Percentiles rank a stretch among this genome's conserved stretches.
phyloP scores from a whole-genome alignment of 2,329 filamentous ascomycete genomes.

The Berkeleyomyces basicola region DNA sequence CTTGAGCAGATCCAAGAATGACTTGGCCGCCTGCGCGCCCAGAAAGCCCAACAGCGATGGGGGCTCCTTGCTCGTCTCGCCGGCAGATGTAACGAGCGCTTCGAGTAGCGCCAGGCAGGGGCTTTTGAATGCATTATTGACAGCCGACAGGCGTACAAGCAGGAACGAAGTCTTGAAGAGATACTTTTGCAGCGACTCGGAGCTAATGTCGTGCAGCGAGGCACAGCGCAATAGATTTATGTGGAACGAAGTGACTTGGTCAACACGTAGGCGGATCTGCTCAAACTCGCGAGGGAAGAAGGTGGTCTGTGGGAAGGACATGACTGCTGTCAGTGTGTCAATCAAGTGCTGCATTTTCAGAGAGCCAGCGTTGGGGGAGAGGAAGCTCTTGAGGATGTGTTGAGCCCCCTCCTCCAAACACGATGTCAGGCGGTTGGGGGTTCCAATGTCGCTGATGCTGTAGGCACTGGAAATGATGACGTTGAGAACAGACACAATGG shows the following conservation, averaged over 20 bases:
- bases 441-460: conserved; percentile 48
- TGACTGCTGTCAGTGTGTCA: conserved; percentile 35
- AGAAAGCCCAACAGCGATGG: conserved; percentile 89
- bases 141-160: conserved; percentile 59
- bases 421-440: conserved; percentile 32
- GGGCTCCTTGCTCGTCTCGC: conserved; percentile 45
- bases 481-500: conserved; percentile 53
- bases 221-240: conserved; percentile 55
- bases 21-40: conserved; percentile 64
- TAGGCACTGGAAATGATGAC: conserved; percentile 57
- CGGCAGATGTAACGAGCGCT: conserved; percentile 51
- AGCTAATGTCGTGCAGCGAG: conserved; percentile 43
- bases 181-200: conserved; percentile 54
- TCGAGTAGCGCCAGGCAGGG: conserved; percentile 55
- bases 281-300: conserved; percentile 39
- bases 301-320: conserved; percentile 37
- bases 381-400: conserved; percentile 61
- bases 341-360: conserved; percentile 64
- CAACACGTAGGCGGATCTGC: conserved; percentile 45
- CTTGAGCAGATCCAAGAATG: conserved; percentile 65
- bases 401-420: conserved; percentile 56
- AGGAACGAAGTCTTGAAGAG: conserved; percentile 68
- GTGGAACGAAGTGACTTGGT: conserved; percentile 47
- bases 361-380: conserved; percentile 51
- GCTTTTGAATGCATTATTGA: conserved; percentile 46